A percentile compares a stretch with the other conserved stretches of the same genome.
Evolutionary conservation across 768 basidiomycete species (phyloP).

Genomic region (Crassisporium funariophilum): DNA sequence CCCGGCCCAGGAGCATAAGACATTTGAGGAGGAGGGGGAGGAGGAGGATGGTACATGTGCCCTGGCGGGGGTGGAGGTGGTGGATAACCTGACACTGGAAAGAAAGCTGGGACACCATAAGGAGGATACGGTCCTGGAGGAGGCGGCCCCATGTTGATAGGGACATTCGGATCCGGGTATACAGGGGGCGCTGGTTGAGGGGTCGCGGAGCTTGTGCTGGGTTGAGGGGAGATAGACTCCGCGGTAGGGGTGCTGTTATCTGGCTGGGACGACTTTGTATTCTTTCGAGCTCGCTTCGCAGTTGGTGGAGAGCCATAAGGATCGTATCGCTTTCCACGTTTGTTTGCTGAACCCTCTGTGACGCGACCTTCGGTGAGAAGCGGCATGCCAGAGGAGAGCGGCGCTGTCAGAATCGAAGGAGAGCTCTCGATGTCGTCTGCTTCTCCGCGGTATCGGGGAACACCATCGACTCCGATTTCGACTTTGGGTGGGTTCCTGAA

Average conservation of each 20-base stretch:
- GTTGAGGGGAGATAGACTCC: conserved; percentile 18
- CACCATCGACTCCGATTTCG: conserved; percentile 81
- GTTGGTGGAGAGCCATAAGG: conserved; percentile 38
- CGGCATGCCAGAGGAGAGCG: conserved; percentile 42
- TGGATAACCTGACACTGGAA: conserved; percentile 14
- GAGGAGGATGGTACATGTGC: conserved; percentile 13
- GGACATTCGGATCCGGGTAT: conserved; percentile 15
- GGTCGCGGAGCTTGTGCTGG: conserved; percentile 12
- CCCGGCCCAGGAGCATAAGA: conserved; percentile 7
- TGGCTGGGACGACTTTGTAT: conserved; percentile 26
- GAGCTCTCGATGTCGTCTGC: conserved; percentile 68
- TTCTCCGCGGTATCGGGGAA: conserved; percentile 81
- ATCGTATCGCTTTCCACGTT: conserved; percentile 44
- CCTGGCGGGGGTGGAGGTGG: conserved; percentile 20
- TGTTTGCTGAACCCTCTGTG: conserved; percentile 36
- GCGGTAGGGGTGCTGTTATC: conserved; percentile 19
- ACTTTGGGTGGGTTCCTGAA: conserved; percentile 91
- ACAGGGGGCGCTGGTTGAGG: conserved; percentile 17
- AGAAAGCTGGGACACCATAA: conserved; percentile 20
- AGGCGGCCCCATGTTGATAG: conserved; percentile 7
- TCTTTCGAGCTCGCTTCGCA: conserved; percentile 41
- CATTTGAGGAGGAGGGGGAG: conserved; percentile 9
- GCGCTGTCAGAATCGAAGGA: conserved; percentile 40
- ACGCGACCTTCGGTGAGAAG: conserved; percentile 51
- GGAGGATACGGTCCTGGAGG: conserved; percentile 15